Base-by-base conservation (phyloP, 805 yeast genomes). In the Saturnispora halmiae region DNA sequence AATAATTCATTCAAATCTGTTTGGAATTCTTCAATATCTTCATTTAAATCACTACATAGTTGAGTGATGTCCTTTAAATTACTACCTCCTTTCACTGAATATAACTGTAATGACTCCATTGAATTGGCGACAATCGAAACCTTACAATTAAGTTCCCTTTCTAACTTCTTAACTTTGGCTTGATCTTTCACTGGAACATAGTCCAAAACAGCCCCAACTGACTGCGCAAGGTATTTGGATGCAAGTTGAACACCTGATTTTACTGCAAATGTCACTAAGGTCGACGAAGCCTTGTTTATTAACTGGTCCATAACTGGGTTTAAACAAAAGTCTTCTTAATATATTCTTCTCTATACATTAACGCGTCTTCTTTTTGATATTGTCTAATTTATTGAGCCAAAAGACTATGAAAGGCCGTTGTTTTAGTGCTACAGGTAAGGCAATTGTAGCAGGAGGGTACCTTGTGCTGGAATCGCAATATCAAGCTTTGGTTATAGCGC, bases 341-440 rank as follows among this genome's bases (percentile, higher is more conserved):
- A n/a, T n/a, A n/a, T n/a, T n/a, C n/a, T n/a, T n/a, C n/a, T n/a
- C n/a, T n/a, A n/a, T n/a, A n/a, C n/a, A n/a, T n/a, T n/a, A n/a
- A n/a, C n/a, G n/a, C n/a, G n/a, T n/a, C n/a, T n/a, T n/a, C n/a
- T n/a, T n/a, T n/a, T n/a, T n/a, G n/a, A n/a, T n/a, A n/a, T n/a
- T n/a, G n/a, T n/a, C n/a, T n/a, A n/a, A n/a, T n/a, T 9, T 34
- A 10, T 6, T 11, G 19, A 15, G 15, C 4, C 7, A 10, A 19
- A 18, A n/a, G 16, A n/a, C n/a, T n/a, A 34, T 27, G 14, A 18
- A 36, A 15, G 29, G 25, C 7, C 34, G 64, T 41, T 84, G 79
- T 7, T 90, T 76, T 56, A 82, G 95, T 54, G 94, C 97, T 0
- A 96, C 98, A 0, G 96, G 97, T 0, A 92, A 92, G 59, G 97